Conservation (phyloP, 371 early-diverging fungal species). For the Mucor irregularis region DNA sequence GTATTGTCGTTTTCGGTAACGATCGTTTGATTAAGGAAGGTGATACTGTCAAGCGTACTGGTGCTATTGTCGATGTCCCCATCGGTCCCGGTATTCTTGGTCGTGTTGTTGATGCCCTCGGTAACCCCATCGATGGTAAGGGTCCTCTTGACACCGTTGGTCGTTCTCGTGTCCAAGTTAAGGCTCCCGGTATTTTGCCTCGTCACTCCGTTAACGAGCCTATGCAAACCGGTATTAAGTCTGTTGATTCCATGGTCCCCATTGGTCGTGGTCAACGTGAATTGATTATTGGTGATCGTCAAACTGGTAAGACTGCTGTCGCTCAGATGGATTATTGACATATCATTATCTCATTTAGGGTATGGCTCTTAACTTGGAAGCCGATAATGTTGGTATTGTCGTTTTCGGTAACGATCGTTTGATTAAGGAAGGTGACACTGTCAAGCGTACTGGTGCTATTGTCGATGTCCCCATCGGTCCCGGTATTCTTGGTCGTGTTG, state of each 20-base stretch:
- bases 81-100: constrained; percentile 91
- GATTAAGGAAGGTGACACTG: constrained; percentile 89
- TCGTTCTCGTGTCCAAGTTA: constrained; percentile 92
- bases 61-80: constrained; percentile 95
- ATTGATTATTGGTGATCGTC: constrained; percentile 98
- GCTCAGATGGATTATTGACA: constrained; percentile 53
- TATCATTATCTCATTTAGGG: constrained; percentile 55
- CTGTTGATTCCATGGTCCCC: constrained; percentile 97
- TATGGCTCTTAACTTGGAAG: constrained; percentile 96
- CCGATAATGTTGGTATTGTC: constrained; percentile 98
- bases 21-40: constrained; percentile 91
- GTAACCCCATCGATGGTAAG: constrained; percentile 98
- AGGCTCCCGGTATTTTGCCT: constrained; percentile 97
- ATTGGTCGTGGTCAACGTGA: constrained; percentile 99
- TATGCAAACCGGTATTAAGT: constrained; percentile 98
- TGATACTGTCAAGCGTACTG: constrained; percentile 96
- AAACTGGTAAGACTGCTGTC: constrained; percentile 96
- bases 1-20: constrained; percentile 98
- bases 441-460: constrained; percentile 95
- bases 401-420: constrained; percentile 98
- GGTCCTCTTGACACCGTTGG: constrained; percentile 83
- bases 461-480: constrained; percentile 95
- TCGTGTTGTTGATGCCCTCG: constrained; percentile 96
- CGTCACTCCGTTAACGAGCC: constrained; percentile 96
- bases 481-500: constrained; percentile 94